Base-by-base conservation (phyloP, 176 grass and related monocot species). In the Stipa capillata region DNA sequence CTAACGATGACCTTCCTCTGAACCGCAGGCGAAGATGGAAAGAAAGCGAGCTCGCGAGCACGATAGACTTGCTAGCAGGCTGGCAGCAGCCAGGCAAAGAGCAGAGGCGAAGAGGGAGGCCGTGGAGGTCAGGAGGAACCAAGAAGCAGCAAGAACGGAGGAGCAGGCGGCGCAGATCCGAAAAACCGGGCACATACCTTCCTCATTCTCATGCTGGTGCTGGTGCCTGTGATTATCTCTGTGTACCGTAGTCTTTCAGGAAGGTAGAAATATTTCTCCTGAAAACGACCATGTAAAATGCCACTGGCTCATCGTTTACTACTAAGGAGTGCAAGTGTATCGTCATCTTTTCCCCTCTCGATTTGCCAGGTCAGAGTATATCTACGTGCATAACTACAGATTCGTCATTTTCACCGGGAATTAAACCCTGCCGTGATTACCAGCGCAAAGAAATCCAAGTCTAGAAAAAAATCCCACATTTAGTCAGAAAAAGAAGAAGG, bases 181-280 rank as follows among this genome's bases (percentile, higher is more conserved):
- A 12, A 86, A 82, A 45, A 99, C 86, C 8, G 97, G 97, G 3
- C 90, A 84, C 33, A 47, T 89, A 33, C 88, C 97, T 36, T 78
- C 86, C 37, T 88, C 83, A 0, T 69, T 88, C 73, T 85, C 88
- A n/a, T 95, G 86, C 71, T 93, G 92, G 97, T 89, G 88, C 73
- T 99, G 78, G 69, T 99, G 92, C 81, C 68, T 83, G 14, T 88
- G 69, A 88, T 10, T 32, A 23, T 31, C 15, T 34, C 18, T 29
- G 15, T 8, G 42, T 8, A 3, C 11, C 12, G 1, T 79, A 40
- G 47, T 73, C 2, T 39, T 57, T 70, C 13, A 33, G 15, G 35
- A 18, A 53, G 48, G 21, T 64, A 71, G 53, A 76, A 40, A 71
- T 14, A 28, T 31, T 55, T 23, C 8, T 63, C 53, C 32, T 68